Base-by-base conservation (phyloP, 345 rosid species). In the Melastoma malabathricum region DNA sequence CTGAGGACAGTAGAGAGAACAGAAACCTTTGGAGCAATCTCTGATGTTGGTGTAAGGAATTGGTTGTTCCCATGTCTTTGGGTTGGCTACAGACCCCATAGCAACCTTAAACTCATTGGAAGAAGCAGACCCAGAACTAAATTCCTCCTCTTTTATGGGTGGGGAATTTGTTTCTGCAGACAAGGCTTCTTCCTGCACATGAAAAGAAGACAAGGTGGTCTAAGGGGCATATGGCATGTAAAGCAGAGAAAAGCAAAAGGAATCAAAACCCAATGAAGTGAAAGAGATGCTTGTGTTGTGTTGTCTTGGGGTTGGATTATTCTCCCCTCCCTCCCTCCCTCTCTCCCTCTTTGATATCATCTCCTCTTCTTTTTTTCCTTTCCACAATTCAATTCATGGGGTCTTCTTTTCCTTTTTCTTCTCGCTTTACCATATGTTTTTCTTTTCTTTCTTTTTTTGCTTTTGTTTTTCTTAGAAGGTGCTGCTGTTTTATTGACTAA, bases 21-120 rank as follows among this genome's bases (percentile, higher is more conserved):
- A 92, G 22, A 75, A 54, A 22, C 86, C 90, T 68, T 73, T 74
- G 22, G 94, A 71, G 66, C 96, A 92, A 62, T 92, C 95, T 62
- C 71, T 78, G 56, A 51, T 68, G 55, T 76, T 80, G 63, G 71
- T 56, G 47, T 78, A 69, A 34, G 12, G 41, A 34, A 34, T 34
- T 7, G 83, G 88, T 41, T 60, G 88, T 41, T 60, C 69, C 86
- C 65, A 72, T 18, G 76, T 61, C 55, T 65, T 73, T 25, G 80
- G 70, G 55, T 62, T 64, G 29, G 62, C 75, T 41, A 54, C 3
- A 10, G 79, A 64, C 3, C 47, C 78, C 78, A 77, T 72, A 20
- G 27, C 22, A 3, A 18, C 13, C 13, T 10, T 18, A 16, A 16
- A 18, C 34, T 60, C 50, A 46, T 46, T 6, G 20, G 46, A 29